Base-by-base conservation (phyloP, 257 asterid genomes). In the Ajuga chamaepitys region DNA sequence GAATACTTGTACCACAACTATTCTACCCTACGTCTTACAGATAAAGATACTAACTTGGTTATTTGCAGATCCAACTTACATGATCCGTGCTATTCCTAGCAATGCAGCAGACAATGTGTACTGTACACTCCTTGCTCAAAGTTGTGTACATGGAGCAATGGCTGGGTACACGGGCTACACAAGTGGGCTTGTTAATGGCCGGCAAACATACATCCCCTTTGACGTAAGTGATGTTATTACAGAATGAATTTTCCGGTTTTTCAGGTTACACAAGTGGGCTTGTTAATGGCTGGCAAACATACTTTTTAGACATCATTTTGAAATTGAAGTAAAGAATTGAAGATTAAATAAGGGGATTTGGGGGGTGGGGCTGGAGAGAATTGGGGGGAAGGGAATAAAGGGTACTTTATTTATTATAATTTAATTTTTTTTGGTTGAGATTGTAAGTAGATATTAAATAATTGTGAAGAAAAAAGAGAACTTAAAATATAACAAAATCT, bases 141-240 rank as follows among this genome's bases (percentile, higher is more conserved):
- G 94, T 70, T 79, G 82, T 9, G 94, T 86, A 73, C 94, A 86
- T 83, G 94, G 94, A 63, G 94, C 86, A 62, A 86, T 86, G 94
- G 84, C 94, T 7, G 94, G 94, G 25, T 86, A 70, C 77, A 77
- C 94, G 12, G 94, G 94, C 78, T 86, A 68, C 82, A 79, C 83
- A 48, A 74, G 81, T 32, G 94, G 94, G 58, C 86, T 86, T 77
- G 94, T 86, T 42, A 77, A 86, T 74, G 89, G 87, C 72, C 77
- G 89, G 18, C 94, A 86, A 32, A 86, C 89, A 28, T 77, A 66
- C 67, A 83, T 86, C 66, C 94, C 94, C 56, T 86, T 86, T 75
- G 72, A 75, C 59, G 94, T 86, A 75, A 81, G 93, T 74, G 30
- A 48, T 28, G 20, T 17, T 30, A 4, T 68, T 48, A 40, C 61